Evolutionary conservation across 164 flowering plant species (phyloP), one percentile per base, ranked within the genome.

Genomic region (Magnolia officinalis): DNA sequence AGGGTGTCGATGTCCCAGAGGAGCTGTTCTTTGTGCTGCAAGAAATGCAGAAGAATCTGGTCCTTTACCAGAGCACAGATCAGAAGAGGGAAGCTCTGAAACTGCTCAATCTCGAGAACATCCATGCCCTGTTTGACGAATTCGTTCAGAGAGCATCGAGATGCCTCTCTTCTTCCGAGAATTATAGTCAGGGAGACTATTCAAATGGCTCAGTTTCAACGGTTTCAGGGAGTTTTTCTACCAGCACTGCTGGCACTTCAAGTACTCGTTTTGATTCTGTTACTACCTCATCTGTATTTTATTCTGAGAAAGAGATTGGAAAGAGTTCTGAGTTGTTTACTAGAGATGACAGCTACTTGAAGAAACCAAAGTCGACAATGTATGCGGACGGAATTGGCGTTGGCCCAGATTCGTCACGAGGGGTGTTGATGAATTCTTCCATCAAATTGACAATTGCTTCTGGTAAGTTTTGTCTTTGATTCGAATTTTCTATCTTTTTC

Each of bases 271-370:
- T 74, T 50, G 80, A 83, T 74, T 67, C 78, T 59, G 45, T 81
- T 1, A 31, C 76, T 6, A 37, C 67, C 61, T 76, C 80, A 16
- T 55, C 81, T 67, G 68, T 24, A 26, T 52, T 71, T 8, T 72
- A 20, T 59, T 16, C 79, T 23, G 77, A 74, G 64, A 76, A 76
- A 72, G 80, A 74, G 16, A 20, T 65, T 52, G n/a, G 64, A 23
- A 79, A 71, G 72, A 80, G 78, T 70, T 63, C 80, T 8, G 86
- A 86, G 73, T 73, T 82, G 78, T 79, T 85, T 76, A 80, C 85
- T 61, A 90, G 84, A 76, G 97, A 93, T 75, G 97, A 91, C 73
- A 88, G 84, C 74, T 93, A 78, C 78, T 74, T 93, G 63, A 85
- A 77, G 82, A 87, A 83, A 79, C 24, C 87, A 8, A 90, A 89